Percentiles rank a stretch among this genome's conserved stretches.
Conservation (phyloP, 2,329 filamentous ascomycete species). For the Claviceps pazoutovae region DNA sequence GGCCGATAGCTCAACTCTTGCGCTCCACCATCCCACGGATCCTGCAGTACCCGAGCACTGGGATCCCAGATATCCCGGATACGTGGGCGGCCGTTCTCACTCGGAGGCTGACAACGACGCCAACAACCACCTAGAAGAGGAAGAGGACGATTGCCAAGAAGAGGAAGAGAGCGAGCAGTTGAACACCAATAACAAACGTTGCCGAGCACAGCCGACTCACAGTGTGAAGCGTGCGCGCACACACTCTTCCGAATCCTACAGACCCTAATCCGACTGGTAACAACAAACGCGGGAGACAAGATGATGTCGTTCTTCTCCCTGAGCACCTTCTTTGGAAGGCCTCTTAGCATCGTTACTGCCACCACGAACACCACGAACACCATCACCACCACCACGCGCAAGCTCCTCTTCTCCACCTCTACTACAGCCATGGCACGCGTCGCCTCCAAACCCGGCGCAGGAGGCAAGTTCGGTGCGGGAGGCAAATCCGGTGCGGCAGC, state of each 20-base stretch:
- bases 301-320: slow-evolving; percentile 19
- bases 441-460: slow-evolving; percentile 12
- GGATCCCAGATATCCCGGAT: background rate
- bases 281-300: background rate
- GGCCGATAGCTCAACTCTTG: too few species aligned
- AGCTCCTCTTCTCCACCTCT: slow-evolving; percentile 19
- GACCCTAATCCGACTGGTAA: background rate
- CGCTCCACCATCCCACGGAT: background rate
- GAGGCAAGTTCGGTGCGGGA: slow-evolving; percentile 11
- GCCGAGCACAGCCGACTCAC: background rate
- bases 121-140: background rate
- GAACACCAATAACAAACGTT: background rate
- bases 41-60: background rate
- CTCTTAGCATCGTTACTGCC: background rate
- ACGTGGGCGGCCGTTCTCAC: background rate
- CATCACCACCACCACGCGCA: slow-evolving; percentile 9
- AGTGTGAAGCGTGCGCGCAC: background rate
- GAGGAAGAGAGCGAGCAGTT: too few species aligned
- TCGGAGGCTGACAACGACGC: background rate
- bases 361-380: slow-evolving; percentile 1
- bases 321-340: slow-evolving; percentile 14
- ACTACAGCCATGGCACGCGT: slow-evolving; percentile 17
- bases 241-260: background rate
- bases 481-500: slow-evolving; percentile 11
- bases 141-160: background rate